These are phyloP conservation scores for Maudiozyma serrabonitensis DNA, from an alignment of 805 yeast species.

Conservation along the genomic window DNA sequence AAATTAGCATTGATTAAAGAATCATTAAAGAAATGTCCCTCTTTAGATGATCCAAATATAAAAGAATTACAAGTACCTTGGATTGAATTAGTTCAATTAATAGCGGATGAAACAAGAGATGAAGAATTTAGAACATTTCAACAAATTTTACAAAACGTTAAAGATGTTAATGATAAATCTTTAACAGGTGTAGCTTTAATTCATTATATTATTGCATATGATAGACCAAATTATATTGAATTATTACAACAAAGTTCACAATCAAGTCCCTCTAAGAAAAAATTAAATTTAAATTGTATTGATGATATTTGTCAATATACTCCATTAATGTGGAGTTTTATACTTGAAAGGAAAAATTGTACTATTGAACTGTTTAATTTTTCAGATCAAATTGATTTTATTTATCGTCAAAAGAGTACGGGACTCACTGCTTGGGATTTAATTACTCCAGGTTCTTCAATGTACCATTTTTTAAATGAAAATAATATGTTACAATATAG, in stretches of 20 bases:
- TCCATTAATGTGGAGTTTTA: constrained; percentile 83
- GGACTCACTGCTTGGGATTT: constrained; percentile 42
- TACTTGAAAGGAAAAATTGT: constrained; percentile 45
- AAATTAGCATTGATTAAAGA: background rate
- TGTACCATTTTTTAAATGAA: constrained; percentile 47
- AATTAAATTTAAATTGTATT: constrained; percentile 37
- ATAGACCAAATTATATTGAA: constrained; percentile 40
- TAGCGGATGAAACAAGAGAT: constrained; percentile 15
- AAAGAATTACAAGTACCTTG: constrained; percentile 8
- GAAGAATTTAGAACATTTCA: constrained; percentile 17
- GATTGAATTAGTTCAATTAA: constrained; percentile 16
- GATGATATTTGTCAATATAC: constrained; percentile 48
- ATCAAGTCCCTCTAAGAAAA: constrained; percentile 13
- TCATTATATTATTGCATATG: constrained; percentile 48
- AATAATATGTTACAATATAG: constrained; percentile 33
- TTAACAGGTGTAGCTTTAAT: constrained; percentile 38
- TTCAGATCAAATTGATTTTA: constrained; percentile 48
- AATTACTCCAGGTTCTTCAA: constrained; percentile 45
- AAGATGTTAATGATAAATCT: constrained; percentile 15
- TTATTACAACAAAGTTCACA: constrained; percentile 29
- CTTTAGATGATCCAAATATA: background rate
- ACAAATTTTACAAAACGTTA: constrained; percentile 8
- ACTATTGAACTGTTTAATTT: constrained; percentile 47
- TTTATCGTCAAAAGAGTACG: constrained; percentile 27
- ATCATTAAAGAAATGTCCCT: background rate